These are phyloP conservation scores for Solanum sejunctum DNA, from an alignment of 257 asterid genomes.

Conservation along the genomic window DNA sequence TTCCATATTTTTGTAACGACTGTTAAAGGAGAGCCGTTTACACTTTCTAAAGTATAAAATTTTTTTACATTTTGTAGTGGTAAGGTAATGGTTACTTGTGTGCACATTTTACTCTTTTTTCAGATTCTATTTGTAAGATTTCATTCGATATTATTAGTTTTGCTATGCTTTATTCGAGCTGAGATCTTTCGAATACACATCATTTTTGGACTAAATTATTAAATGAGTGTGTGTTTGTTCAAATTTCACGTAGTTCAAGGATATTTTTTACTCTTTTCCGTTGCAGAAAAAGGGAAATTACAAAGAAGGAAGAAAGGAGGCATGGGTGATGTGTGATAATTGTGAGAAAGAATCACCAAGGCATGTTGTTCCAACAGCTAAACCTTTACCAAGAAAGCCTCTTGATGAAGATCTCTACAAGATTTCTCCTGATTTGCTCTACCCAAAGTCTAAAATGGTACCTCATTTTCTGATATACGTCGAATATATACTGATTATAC, in stretches of 20 bases:
- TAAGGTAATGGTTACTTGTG: no score
- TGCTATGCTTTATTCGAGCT: background rate
- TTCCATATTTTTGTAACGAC: no score
- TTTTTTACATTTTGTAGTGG: no score
- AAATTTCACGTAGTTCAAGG: rapidly evolving
- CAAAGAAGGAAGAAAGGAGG: conserved; percentile 18
- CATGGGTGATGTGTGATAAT: conserved; percentile 36
- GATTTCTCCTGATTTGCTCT: conserved; percentile 66
- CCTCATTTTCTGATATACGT: no score
- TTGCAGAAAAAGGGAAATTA: conserved; percentile 23
- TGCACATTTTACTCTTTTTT: no score
- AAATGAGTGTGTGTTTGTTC: background rate
- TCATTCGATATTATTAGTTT: no score
- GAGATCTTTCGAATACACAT: background rate
- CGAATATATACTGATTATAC: no score
- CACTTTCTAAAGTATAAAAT: no score
- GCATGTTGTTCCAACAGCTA: conserved; percentile 16
- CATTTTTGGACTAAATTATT: no score
- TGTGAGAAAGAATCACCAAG: conserved; percentile 20
- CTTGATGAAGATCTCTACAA: conserved; percentile 79
- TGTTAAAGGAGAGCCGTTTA: no score
- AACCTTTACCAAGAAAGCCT: conserved; percentile 31
- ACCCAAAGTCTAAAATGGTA: conserved; percentile 39
- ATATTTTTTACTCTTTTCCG: no score
- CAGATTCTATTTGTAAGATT: no score